Percentiles rank a stretch among this genome's conserved stretches.
Conservation (phyloP, 768 basidiomycete genomes). For the Lyophyllum atratum region DNA sequence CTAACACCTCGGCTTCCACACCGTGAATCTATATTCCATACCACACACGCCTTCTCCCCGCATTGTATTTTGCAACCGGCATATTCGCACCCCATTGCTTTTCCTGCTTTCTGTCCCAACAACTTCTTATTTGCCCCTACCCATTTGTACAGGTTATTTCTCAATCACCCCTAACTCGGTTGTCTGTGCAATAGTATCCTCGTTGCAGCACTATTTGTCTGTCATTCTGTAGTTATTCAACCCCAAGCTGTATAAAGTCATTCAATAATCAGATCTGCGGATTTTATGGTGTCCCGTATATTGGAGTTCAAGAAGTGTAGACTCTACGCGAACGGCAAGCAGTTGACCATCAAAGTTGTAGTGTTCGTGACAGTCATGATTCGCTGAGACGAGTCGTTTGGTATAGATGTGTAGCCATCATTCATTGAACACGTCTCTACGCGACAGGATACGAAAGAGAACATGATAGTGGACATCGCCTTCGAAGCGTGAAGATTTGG, state of each 20-base stretch:
- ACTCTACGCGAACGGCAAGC: too few relatives aligned
- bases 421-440: too few relatives aligned
- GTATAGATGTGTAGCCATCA: too few relatives aligned
- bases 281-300: conserved; percentile 2
- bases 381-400: too few relatives aligned
- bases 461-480: neutral
- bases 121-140: conserved; percentile 40
- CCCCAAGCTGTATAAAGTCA: conserved; percentile 56
- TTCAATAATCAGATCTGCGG: conserved; percentile 38
- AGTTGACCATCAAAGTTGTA: too few relatives aligned
- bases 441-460: neutral
- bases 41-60: conserved; percentile 46
- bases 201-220: conserved; percentile 65
- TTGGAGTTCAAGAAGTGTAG: too few relatives aligned
- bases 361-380: too few relatives aligned
- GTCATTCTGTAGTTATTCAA: conserved; percentile 74
- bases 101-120: conserved; percentile 49
- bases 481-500: neutral
- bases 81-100: conserved; percentile 58
- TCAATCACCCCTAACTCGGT: conserved; percentile 52
- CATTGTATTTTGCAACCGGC: conserved; percentile 75
- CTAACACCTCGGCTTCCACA: conserved; percentile 34
- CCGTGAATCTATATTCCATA: conserved; percentile 34
- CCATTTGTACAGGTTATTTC: conserved; percentile 64
- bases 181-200: conserved; percentile 71